Evolutionary conservation across 2,329 filamentous ascomycete genomes (phyloP).

Genomic region (Calonectria multiphialidica): DNA sequence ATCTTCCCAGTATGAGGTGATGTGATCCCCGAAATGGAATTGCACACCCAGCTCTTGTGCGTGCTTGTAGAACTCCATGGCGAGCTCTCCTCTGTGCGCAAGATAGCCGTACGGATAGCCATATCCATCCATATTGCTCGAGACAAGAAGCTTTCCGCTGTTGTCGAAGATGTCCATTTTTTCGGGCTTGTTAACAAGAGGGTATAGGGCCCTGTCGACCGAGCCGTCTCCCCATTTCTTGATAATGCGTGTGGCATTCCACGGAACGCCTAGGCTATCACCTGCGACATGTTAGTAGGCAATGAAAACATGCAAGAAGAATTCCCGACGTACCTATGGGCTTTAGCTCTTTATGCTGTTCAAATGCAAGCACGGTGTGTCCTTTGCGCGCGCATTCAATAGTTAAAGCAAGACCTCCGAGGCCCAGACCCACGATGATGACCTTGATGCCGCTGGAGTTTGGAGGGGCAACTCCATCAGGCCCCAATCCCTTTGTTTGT

Average conservation of each 20-base stretch:
- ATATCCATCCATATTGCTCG: neutral
- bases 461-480: neutral
- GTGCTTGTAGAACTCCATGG: neutral
- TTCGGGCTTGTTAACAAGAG: neutral
- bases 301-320: too few relatives aligned
- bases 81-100: conserved; percentile 1
- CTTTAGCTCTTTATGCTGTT: neutral
- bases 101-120: neutral
- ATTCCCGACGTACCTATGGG: neutral
- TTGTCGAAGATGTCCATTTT: neutral
- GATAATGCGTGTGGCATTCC: neutral
- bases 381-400: neutral
- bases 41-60: neutral
- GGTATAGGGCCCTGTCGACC: neutral
- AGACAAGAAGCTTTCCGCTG: neutral
- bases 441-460: neutral
- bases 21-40: neutral
- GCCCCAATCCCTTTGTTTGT: neutral
- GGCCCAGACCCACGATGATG: neutral
- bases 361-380: neutral
- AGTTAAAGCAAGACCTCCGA: neutral
- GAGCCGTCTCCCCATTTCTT: neutral
- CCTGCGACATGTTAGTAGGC: neutral
- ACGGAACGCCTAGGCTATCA: neutral
- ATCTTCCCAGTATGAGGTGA: neutral